A percentile compares a stretch with the other conserved stretches of the same genome.
phyloP scores from a whole-genome alignment of 352 stramenopile genomes.

The Phytophthora foliorum region DNA sequence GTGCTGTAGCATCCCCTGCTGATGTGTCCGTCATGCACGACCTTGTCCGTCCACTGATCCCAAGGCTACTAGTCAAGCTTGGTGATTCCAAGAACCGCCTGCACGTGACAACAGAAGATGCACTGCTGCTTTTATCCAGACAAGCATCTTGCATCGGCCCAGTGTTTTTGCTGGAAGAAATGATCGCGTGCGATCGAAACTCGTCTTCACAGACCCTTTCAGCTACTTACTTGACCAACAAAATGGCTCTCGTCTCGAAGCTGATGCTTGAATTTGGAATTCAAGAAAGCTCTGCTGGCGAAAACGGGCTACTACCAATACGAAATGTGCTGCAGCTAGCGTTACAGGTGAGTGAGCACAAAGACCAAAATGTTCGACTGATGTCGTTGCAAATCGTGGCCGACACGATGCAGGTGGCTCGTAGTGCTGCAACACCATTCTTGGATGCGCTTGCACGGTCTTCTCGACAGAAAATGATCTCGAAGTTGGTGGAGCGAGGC shows the following conservation, averaged over 20 bases:
- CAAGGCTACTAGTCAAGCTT: constrained; percentile 76
- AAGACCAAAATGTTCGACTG: constrained; percentile 73
- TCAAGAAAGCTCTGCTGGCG: constrained; percentile 54
- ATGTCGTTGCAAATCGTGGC: constrained; percentile 77
- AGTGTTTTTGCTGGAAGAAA: constrained; percentile 80
- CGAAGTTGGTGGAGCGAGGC: constrained; percentile 76
- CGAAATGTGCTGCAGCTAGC: constrained; percentile 77
- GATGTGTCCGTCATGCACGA: constrained; percentile 57
- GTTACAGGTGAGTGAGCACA: constrained; percentile 77
- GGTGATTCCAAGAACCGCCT: constrained; percentile 80
- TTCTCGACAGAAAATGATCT: constrained; percentile 84
- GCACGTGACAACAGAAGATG: constrained; percentile 80
- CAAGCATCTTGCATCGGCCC: constrained; percentile 66
- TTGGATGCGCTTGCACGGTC: constrained; percentile 70
- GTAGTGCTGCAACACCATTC: constrained; percentile 72
- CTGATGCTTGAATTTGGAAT: constrained; percentile 83
- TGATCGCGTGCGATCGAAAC: constrained; percentile 76
- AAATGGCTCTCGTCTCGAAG: constrained; percentile 77
- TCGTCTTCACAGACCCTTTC: constrained; percentile 62
- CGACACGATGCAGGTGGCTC: constrained; percentile 68
- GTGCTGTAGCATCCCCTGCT: constrained; percentile 19
- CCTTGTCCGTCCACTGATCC: constrained; percentile 71
- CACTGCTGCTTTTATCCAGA: constrained; percentile 73
- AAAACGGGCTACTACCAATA: constrained; percentile 52
- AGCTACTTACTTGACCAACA: constrained; percentile 73